phyloP scores from a whole-genome alignment of 2,329 filamentous ascomycete genomes.

The Zopfia rhizophila region DNA sequence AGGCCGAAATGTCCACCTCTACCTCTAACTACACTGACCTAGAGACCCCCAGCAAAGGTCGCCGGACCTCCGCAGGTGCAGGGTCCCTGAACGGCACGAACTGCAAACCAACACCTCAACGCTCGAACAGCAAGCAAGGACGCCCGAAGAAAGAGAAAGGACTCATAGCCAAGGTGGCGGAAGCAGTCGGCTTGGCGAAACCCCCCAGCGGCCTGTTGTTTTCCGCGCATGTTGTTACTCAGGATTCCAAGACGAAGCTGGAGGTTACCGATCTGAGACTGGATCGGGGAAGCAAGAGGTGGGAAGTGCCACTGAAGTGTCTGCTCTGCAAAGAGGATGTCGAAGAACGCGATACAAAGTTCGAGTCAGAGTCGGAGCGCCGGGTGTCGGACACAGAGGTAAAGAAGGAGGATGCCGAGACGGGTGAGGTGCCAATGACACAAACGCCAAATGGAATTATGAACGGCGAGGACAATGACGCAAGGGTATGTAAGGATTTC shows the following conservation, averaged over 20 bases:
- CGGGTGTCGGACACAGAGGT: not conserved
- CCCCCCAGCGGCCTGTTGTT: not conserved
- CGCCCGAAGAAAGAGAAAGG: slow-evolving; percentile 1
- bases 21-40: no score
- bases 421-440: no score
- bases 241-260: not conserved
- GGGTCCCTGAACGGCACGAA: not conserved
- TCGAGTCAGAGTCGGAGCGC: not conserved
- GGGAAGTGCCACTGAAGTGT: slow-evolving; percentile 9
- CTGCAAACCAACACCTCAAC: no score
- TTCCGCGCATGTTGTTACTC: slow-evolving; percentile 3
- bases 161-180: no score
- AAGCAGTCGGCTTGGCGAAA: not conserved
- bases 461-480: no score
- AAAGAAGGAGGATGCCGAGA: no score
- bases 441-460: no score
- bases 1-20: not conserved
- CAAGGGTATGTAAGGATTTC: no score
- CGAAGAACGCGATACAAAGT: slow-evolving; percentile 1
- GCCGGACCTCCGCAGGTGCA: not conserved
- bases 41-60: not conserved
- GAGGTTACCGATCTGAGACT: slow-evolving; percentile 8
- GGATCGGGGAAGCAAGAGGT: not conserved
- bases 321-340: slow-evolving; percentile 2
- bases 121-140: slow-evolving; percentile 3